Conservation (phyloP, 2,329 filamentous ascomycete genomes). For the Aspergillus sp. region DNA sequence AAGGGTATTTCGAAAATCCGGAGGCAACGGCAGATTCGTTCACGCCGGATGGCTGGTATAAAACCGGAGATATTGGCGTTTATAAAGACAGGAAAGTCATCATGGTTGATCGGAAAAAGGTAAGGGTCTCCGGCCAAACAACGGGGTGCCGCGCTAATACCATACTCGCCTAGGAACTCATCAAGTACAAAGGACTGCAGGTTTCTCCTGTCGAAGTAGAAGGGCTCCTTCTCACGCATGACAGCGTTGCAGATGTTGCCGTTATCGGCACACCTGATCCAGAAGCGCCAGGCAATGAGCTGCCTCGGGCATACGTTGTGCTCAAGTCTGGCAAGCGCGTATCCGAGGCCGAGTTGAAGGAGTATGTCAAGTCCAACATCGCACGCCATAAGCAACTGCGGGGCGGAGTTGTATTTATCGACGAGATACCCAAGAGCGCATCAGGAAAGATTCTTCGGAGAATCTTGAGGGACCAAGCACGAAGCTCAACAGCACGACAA, state of each 20-base stretch:
- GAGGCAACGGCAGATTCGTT: conserved; percentile 14
- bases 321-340: conserved; percentile 1
- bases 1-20: conserved; percentile 15
- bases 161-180: conserved; percentile 14
- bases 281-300: conserved; percentile 16
- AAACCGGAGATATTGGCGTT: conserved; percentile 17
- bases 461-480: conserved; percentile 12
- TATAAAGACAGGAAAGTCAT: conserved; percentile 13
- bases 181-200: conserved; percentile 20
- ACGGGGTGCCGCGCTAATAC: not conserved
- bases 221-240: conserved; percentile 14
- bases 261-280: conserved; percentile 15
- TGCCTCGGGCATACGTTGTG: conserved; percentile 17
- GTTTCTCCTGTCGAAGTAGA: conserved; percentile 19
- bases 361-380: conserved; percentile 13
- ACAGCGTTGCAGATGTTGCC: conserved; percentile 14
- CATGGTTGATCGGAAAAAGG: conserved; percentile 19
- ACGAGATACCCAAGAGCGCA: conserved; percentile 16
- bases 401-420: conserved; percentile 14
- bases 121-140: not conserved
- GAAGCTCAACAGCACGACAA: not conserved
- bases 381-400: conserved; percentile 16
- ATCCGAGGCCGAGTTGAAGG: conserved; percentile 11
- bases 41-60: conserved; percentile 13
- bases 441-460: conserved; percentile 18